phyloP scores from a whole-genome alignment of 192 early-diverging fungal genomes.

The Linnemannia schmuckeri region DNA sequence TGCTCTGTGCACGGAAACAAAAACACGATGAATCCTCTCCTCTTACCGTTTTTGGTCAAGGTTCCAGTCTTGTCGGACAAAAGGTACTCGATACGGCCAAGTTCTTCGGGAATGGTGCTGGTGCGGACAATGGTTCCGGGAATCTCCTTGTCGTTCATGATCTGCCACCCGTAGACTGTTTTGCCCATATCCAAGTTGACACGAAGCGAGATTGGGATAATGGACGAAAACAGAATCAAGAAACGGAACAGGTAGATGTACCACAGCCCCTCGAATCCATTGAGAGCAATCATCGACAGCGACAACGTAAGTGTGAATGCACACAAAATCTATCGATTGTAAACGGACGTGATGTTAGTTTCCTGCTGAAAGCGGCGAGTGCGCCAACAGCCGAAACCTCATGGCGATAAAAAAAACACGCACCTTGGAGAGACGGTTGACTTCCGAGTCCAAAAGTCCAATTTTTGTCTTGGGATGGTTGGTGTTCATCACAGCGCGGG shows the following conservation, averaged over 20 bases:
- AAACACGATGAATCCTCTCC: neutral
- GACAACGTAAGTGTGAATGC: constrained; percentile 86
- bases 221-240: constrained; percentile 94
- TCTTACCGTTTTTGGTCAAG: constrained; percentile 88
- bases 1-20: neutral
- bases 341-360: neutral
- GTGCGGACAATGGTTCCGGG: constrained; percentile 91
- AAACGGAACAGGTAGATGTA: constrained; percentile 94
- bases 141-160: constrained; percentile 90
- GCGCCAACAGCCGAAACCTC: no score
- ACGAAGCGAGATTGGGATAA: constrained; percentile 94
- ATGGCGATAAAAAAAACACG: neutral
- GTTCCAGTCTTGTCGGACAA: constrained; percentile 98
- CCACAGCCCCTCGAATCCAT: constrained; percentile 92
- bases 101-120: constrained; percentile 95
- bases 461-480: constrained; percentile 92
- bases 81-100: constrained; percentile 93
- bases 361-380: no score
- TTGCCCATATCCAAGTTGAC: constrained; percentile 99
- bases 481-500: constrained; percentile 97
- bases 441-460: constrained; percentile 89
- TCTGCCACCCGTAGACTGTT: constrained; percentile 89
- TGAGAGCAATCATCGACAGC: constrained; percentile 88
- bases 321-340: constrained; percentile 78
- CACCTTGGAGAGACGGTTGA: constrained; percentile 93